These are phyloP conservation scores for Coleophoma cylindrospora DNA, from an alignment of 2,329 filamentous ascomycete species.

Conservation along the genomic window DNA sequence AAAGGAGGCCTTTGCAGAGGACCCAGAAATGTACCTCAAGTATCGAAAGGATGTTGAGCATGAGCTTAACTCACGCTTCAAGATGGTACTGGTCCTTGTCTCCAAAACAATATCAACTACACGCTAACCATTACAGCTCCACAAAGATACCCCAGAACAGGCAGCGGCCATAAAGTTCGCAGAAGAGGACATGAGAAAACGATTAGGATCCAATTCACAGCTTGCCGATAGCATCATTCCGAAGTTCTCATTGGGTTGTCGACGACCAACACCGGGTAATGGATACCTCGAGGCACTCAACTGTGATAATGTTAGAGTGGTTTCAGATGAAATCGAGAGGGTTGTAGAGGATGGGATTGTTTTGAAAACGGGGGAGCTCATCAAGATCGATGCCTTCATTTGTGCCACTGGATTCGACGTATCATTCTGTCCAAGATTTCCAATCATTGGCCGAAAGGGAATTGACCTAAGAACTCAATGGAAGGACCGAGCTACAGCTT, in stretches of 20 bases:
- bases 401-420: constrained; percentile 25
- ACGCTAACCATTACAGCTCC: background rate
- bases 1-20: background rate
- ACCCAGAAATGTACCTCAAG: background rate
- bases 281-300: constrained; percentile 31
- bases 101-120: background rate
- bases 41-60: background rate
- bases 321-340: constrained; percentile 34
- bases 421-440: constrained; percentile 11
- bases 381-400: constrained; percentile 26
- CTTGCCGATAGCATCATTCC: constrained; percentile 18
- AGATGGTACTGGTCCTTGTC: background rate
- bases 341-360: constrained; percentile 31
- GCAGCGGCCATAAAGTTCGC: background rate
- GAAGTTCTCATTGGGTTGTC: constrained; percentile 34
- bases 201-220: background rate
- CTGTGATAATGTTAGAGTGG: constrained; percentile 40
- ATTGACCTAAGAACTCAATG: constrained; percentile 6
- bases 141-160: background rate
- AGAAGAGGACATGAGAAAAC: background rate
- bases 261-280: constrained; percentile 31
- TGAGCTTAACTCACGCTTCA: background rate
- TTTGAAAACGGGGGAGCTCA: constrained; percentile 18
- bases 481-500: constrained; percentile 5
- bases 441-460: constrained; percentile 10